Base-by-base conservation (phyloP, 768 basidiomycete genomes). In the Lentinula lateritia region DNA sequence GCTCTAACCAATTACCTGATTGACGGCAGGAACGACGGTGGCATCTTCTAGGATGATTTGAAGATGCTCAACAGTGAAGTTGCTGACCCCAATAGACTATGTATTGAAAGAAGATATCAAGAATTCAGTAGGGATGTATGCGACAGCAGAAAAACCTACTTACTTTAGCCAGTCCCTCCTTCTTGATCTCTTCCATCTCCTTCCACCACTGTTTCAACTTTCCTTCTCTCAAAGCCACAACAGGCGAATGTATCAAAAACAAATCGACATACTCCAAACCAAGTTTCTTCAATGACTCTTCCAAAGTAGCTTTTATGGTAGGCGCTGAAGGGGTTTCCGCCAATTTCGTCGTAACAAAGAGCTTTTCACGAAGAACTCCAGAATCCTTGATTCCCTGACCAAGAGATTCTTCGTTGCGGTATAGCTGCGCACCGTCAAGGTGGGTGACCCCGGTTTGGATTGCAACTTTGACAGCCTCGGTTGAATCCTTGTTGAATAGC, bases 391-490 rank as follows among this genome's bases (percentile, higher is more conserved):
- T 60, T 12, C 50, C 59, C 36, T 60, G 15, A 13, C 59, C 62
- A 4, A 63, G 58, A n/a, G 62, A 52, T 18, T 63, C 58, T 41
- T 63, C 62, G 20, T 63, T 63, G 6, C 18, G 41, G 39, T 63
- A 63, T n/a, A 36, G 6, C 34, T 63, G 62, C 6, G 62, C 52
- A 80, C 80, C 87, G 74, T 50, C 80, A 74, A 65, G 85, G 78
- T 9, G 84, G 12, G 75, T 82, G 65, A 87, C 77, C 2, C 83
- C 83, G 50, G 73, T 77, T n/a, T 78, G 73, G 56, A 89, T 81
- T 18, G 88, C 87, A 20, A 69, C 62, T 41, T 66, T 70, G 50
- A 84, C 74, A 8, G 72, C 64, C 3, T 73, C 66, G 0, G 74
- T 63, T 10, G 78, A 81, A 63, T 87, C 81, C 63, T 75, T 75